Conservation (phyloP, 768 basidiomycete genomes). For the Baorangia bicolor region DNA sequence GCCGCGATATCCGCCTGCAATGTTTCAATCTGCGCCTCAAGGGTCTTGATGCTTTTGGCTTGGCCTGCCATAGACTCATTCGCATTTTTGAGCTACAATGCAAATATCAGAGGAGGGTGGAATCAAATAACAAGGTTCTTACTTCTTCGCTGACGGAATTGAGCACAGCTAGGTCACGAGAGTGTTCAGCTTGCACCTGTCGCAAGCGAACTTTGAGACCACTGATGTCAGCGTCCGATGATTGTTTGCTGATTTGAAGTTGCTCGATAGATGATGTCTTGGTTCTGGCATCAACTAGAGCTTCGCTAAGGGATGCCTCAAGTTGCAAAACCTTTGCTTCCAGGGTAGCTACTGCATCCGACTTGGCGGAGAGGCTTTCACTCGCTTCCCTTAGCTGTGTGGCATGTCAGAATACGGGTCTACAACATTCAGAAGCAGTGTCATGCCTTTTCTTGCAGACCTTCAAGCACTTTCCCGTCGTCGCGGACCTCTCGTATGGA, state of each 20-base stretch:
- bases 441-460: constrained; percentile 59
- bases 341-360: constrained; percentile 47
- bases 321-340: constrained; percentile 52
- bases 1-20: constrained; percentile 51
- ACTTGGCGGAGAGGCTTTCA: constrained; percentile 54
- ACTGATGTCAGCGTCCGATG: constrained; percentile 48
- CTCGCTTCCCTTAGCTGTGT: constrained; percentile 59
- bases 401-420: background rate
- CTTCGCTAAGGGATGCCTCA: constrained; percentile 47
- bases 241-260: constrained; percentile 48
- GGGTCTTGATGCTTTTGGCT: constrained; percentile 43
- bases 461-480: constrained; percentile 54
- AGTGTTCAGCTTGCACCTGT: constrained; percentile 32
- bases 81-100: constrained; percentile 50
- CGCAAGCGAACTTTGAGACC: constrained; percentile 43
- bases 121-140: constrained; percentile 13
- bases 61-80: constrained; percentile 43
- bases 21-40: constrained; percentile 50
- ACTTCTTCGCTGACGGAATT: constrained; percentile 52
- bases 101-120: constrained; percentile 1
- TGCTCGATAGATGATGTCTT: constrained; percentile 45
- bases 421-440: background rate
- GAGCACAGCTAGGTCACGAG: constrained; percentile 33
- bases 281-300: constrained; percentile 46
- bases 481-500: constrained; percentile 71